Conservation (phyloP, 345 rosid species). For the Microthlaspi erraticum region DNA sequence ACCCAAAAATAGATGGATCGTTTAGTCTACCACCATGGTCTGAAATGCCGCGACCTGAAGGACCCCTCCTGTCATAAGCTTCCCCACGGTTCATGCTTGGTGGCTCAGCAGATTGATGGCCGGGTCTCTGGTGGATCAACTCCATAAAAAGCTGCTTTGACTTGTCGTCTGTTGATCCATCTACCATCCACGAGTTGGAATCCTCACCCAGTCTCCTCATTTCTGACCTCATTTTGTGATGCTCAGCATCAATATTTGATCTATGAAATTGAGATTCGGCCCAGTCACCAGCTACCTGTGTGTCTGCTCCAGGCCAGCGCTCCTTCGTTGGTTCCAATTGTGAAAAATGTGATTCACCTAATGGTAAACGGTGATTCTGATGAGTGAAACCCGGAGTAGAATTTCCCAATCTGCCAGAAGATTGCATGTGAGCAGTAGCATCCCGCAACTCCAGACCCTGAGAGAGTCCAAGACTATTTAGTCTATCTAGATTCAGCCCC, state of each 20-base stretch:
- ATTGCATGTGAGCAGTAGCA: conserved; percentile 50
- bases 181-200: conserved; percentile 51
- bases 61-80: conserved; percentile 54
- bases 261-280: conserved; percentile 52
- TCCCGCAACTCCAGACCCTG: conserved; percentile 61
- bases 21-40: conserved; percentile 46
- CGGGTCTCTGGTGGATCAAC: conserved; percentile 48
- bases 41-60: conserved; percentile 47
- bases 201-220: conserved; percentile 36
- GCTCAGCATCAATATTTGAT: conserved; percentile 54
- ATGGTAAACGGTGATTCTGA: conserved; percentile 58
- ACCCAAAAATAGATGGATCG: conserved; percentile 41
- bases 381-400: conserved; percentile 54
- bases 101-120: conserved; percentile 51
- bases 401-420: conserved; percentile 57
- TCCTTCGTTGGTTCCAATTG: conserved; percentile 48
- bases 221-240: conserved; percentile 54
- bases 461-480: conserved; percentile 56
- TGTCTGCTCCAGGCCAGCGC: conserved; percentile 59
- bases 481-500: conserved; percentile 55
- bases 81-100: conserved; percentile 49
- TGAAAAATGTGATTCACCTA: conserved; percentile 49
- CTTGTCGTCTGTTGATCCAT: conserved; percentile 64
- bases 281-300: conserved; percentile 51
- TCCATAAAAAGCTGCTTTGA: conserved; percentile 57